Percentiles rank a stretch among this genome's conserved stretches.
Conservation (phyloP, 176 grass and related monocot species). For the Avena atlantica region DNA sequence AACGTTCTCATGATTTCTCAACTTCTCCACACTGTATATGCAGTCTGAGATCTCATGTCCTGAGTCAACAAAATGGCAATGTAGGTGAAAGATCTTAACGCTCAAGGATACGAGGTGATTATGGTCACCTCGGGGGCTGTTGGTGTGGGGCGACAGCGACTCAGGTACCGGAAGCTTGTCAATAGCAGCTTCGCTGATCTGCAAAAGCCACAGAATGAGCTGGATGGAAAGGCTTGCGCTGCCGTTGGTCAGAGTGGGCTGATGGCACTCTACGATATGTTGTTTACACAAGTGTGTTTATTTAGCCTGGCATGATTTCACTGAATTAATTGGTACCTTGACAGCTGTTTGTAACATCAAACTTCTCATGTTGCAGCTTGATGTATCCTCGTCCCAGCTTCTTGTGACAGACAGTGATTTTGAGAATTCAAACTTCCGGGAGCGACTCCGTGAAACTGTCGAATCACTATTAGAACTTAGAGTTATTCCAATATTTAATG, state of each 20-base stretch:
- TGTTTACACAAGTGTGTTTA: slow-evolving; percentile 86
- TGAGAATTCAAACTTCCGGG: slow-evolving; percentile 76
- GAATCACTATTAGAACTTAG: slow-evolving; percentile 69
- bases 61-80: slow-evolving; percentile 28
- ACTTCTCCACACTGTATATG: not conserved
- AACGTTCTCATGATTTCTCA: not conserved
- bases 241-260: slow-evolving; percentile 94
- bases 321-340: not conserved
- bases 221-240: slow-evolving; percentile 94
- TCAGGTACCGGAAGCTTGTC: slow-evolving; percentile 81
- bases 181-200: slow-evolving; percentile 99
- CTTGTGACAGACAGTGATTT: slow-evolving; percentile 97
- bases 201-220: slow-evolving; percentile 84
- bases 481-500: slow-evolving; percentile 97
- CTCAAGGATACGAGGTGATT: slow-evolving; percentile 85
- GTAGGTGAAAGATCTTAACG: slow-evolving; percentile 87
- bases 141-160: slow-evolving; percentile 81
- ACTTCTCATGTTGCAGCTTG: slow-evolving; percentile 71
- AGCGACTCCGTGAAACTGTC: slow-evolving; percentile 73
- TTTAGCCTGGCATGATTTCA: slow-evolving; percentile 22
- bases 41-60: slow-evolving; percentile 12
- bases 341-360: slow-evolving; percentile 37
- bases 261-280: slow-evolving; percentile 90
- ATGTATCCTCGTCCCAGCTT: slow-evolving; percentile 93
- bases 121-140: slow-evolving; percentile 95